phyloP scores from a whole-genome alignment of 2,329 filamentous ascomycete species.

The Dissoconium aciculare region DNA sequence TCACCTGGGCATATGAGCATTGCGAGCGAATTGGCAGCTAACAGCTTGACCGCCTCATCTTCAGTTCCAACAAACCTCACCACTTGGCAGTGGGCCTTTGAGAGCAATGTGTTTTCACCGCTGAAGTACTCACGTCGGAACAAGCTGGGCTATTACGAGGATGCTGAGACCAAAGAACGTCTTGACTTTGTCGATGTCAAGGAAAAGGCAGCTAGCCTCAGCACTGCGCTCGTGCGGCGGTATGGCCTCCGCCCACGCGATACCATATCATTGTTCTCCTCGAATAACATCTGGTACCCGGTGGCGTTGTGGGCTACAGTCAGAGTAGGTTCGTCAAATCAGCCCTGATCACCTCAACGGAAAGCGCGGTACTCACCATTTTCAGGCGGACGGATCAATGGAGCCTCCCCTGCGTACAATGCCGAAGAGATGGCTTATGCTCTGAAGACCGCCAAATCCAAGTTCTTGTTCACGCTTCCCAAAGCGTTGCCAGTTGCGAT shows the following conservation, averaged over 20 bases:
- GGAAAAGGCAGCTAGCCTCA: constrained; percentile 40
- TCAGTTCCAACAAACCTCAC: constrained; percentile 39
- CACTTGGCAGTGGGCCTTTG: constrained; percentile 47
- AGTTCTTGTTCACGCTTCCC: constrained; percentile 41
- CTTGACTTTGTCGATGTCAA: constrained; percentile 43
- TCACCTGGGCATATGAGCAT: too few species aligned
- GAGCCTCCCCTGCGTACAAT: constrained; percentile 49
- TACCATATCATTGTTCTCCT: constrained; percentile 44
- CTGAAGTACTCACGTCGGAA: constrained; percentile 23
- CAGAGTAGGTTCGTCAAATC: constrained; percentile 17
- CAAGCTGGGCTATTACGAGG: constrained; percentile 37
- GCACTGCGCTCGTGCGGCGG: constrained; percentile 41
- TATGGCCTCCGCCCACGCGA: constrained; percentile 40
- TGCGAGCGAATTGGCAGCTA: too few species aligned
- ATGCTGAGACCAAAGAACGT: constrained; percentile 43
- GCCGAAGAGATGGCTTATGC: constrained; percentile 51
- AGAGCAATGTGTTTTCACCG: constrained; percentile 36
- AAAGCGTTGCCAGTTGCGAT: constrained; percentile 38
- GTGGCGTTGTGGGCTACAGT: constrained; percentile 45
- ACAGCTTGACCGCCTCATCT: background rate
- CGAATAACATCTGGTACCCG: constrained; percentile 52
- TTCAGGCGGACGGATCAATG: constrained; percentile 40
- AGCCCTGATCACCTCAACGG: background rate
- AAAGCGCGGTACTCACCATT: background rate
- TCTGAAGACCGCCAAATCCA: constrained; percentile 40